A percentile compares a stretch with the other conserved stretches of the same genome.
Evolutionary conservation across 1,284 basidiomycete genomes (phyloP).

Genomic region (Coniferiporia sulphurascens): DNA sequence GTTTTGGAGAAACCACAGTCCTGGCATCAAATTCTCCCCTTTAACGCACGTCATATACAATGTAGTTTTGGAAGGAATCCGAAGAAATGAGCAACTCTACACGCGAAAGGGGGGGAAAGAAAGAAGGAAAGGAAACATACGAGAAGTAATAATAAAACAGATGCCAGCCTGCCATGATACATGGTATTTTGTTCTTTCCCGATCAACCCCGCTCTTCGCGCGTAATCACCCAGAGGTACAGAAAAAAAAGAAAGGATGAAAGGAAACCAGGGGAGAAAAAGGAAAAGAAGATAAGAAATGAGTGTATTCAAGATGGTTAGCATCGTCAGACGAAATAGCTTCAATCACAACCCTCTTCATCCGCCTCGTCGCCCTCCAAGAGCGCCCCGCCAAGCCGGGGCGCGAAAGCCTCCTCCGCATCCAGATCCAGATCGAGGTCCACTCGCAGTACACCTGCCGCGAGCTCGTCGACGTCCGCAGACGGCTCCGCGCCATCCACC

Average conservation of each 20-base stretch:
- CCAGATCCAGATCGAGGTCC: slow-evolving; percentile 39
- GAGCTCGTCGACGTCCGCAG: slow-evolving; percentile 15
- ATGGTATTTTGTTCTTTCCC: neutral
- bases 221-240: neutral
- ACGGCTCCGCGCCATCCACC: neutral
- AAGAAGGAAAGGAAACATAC: too few relatives aligned
- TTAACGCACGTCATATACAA: too few relatives aligned
- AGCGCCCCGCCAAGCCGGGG: slow-evolving; percentile 15
- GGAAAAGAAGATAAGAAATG: neutral
- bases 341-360: slow-evolving; percentile 16
- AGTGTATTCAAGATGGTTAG: neutral
- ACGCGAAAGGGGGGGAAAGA: too few relatives aligned
- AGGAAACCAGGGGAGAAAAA: neutral
- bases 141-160: neutral
- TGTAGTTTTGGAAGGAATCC: too few relatives aligned
- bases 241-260: neutral
- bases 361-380: slow-evolving; percentile 20
- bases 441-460: slow-evolving; percentile 25
- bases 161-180: neutral
- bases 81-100: too few relatives aligned
- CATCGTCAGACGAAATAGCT: neutral
- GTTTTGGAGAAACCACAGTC: too few relatives aligned
- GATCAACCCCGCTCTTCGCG: neutral
- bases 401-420: slow-evolving; percentile 33
- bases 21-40: too few relatives aligned